Conservation (phyloP, 129 eudicot genomes). For the Arctium minus region DNA sequence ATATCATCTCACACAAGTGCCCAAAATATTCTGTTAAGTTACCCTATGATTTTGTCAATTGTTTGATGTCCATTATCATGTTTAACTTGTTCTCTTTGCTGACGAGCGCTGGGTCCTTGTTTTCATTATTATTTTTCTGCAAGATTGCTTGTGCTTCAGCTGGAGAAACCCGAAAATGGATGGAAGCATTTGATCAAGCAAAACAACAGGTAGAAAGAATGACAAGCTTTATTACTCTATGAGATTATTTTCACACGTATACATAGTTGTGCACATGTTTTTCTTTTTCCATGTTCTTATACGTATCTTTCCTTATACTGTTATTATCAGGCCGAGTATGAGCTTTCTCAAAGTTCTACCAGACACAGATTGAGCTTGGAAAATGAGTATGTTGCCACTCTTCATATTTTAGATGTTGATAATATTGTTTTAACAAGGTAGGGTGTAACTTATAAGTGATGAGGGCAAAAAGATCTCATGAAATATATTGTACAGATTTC, state of each 20-base stretch:
- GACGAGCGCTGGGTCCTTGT: neutral
- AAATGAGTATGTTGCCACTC: conserved; percentile 54
- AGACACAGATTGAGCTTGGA: conserved; percentile 70
- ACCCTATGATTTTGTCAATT: neutral
- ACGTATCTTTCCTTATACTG: conserved; percentile 1
- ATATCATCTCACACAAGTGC: too few relatives aligned
- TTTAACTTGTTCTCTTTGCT: neutral
- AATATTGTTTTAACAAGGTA: neutral
- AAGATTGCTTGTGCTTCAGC: conserved; percentile 97
- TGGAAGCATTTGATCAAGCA: conserved; percentile 96
- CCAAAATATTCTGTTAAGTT: neutral
- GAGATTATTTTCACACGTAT: neutral
- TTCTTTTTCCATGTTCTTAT: conserved; percentile 4
- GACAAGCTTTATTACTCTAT: neutral
- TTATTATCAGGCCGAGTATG: conserved; percentile 66
- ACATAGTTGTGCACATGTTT: neutral
- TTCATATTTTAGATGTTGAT: conserved; percentile 3
- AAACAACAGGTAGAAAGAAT: conserved; percentile 63
- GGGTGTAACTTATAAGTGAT: neutral
- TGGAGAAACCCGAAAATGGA: conserved; percentile 87
- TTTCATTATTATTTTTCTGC: conserved; percentile 36
- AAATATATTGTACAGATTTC: neutral
- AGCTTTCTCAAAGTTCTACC: conserved; percentile 71
- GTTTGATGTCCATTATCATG: neutral
- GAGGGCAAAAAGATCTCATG: neutral